These are phyloP conservation scores for Sporisorium graminicola DNA, from an alignment of 1,284 basidiomycete species.

Conservation along the genomic window DNA sequence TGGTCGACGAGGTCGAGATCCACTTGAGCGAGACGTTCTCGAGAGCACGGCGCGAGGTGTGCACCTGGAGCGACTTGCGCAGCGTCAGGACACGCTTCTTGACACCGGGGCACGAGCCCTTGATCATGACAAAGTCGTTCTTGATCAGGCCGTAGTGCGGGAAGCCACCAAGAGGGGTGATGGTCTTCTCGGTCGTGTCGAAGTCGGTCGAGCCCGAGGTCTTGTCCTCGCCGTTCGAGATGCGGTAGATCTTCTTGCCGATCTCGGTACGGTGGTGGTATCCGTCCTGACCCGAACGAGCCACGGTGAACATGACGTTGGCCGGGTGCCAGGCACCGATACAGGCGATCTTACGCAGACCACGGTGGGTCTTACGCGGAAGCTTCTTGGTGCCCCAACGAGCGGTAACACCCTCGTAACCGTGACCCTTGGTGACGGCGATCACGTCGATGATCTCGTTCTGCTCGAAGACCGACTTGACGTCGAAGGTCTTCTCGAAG, in stretches of 20 bases:
- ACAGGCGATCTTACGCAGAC: constrained; percentile 96
- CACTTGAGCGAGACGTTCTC: constrained; percentile 99
- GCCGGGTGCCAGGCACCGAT: constrained; percentile 99
- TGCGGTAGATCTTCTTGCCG: constrained; percentile 96
- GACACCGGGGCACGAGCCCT: constrained; percentile 84
- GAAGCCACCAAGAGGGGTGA: constrained; percentile 99
- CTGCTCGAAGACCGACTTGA: constrained; percentile 90
- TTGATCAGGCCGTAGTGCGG: constrained; percentile 98
- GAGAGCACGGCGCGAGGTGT: constrained; percentile 72
- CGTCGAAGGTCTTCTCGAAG: constrained; percentile 96
- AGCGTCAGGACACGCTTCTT: constrained; percentile 95
- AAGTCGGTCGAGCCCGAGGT: constrained; percentile 86
- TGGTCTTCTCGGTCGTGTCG: constrained; percentile 77
- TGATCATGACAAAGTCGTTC: constrained; percentile 95
- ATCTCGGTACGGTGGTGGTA: constrained; percentile 95
- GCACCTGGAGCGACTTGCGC: constrained; percentile 68
- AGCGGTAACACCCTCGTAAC: constrained; percentile 99
- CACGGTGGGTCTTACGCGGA: constrained; percentile 98
- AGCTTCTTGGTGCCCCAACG: constrained; percentile 99
- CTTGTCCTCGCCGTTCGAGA: constrained; percentile 84
- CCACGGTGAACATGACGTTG: constrained; percentile 99
- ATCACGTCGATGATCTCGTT: constrained; percentile 97
- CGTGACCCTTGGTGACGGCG: constrained; percentile 99
- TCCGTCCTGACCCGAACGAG: constrained; percentile 98
- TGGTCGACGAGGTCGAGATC: constrained; percentile 96